Conservation (phyloP, 1,284 basidiomycete species). For the Leccinum variabile region DNA sequence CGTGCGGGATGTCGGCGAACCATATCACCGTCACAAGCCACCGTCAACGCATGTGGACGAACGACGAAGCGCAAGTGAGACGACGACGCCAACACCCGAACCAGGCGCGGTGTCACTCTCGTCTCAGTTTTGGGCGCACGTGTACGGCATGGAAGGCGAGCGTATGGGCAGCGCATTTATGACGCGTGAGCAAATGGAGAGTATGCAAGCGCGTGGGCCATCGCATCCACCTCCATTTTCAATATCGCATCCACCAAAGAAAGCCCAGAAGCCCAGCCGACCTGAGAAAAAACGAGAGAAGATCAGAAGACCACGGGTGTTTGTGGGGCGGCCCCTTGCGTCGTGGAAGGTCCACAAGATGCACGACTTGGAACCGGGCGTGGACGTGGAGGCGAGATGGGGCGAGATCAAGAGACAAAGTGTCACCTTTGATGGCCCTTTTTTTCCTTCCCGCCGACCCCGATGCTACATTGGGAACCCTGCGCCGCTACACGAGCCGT, state of each 20-base stretch:
- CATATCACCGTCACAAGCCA: background rate
- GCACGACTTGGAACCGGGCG: conserved; percentile 26
- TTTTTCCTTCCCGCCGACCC: background rate
- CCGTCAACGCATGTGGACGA: background rate
- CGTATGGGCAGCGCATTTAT: conserved; percentile 31
- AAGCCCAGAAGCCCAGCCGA: background rate
- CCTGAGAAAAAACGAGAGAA: conserved; percentile 2
- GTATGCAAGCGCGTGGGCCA: background rate
- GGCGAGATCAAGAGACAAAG: background rate
- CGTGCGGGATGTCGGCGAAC: conserved; percentile 20
- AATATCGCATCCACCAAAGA: background rate
- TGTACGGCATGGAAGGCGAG: conserved; percentile 34
- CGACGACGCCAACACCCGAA: conserved; percentile 13
- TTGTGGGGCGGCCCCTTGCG: conserved; percentile 25
- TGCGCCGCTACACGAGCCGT: conserved; percentile 23
- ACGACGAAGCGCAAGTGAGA: background rate
- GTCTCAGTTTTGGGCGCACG: conserved; percentile 36
- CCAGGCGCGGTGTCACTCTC: background rate
- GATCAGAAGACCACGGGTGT: conserved; percentile 21
- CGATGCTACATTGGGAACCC: conserved; percentile 23
- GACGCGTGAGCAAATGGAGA: conserved; percentile 9
- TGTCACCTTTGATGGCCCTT: background rate
- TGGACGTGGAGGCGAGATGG: conserved; percentile 6
- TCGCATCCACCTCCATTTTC: background rate
- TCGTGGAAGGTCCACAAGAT: conserved; percentile 26